phyloP scores from a whole-genome alignment of 768 basidiomycete species.

The Boletus pseudopeckii region DNA sequence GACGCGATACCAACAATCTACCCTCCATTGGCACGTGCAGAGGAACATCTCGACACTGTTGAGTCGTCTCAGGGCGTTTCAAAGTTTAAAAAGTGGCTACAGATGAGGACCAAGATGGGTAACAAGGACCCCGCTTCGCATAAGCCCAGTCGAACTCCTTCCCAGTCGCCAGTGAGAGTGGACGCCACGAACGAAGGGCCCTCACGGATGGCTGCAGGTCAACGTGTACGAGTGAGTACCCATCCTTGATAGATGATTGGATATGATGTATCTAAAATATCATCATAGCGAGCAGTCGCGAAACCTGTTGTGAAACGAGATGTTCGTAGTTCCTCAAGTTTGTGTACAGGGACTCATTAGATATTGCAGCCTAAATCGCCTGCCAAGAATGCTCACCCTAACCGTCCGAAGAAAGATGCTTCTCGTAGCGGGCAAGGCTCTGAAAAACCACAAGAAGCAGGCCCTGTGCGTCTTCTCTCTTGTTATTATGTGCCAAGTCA shows the following conservation, averaged over 20 bases:
- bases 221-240: too few relatives aligned
- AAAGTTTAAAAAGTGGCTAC: neutral
- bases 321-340: neutral
- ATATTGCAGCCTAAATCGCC: neutral
- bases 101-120: neutral
- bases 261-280: neutral
- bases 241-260: neutral
- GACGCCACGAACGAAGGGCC: too few relatives aligned
- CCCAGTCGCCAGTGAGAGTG: too few relatives aligned
- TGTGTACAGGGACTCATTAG: neutral
- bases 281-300: neutral
- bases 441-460: neutral
- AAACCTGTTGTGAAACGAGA: neutral
- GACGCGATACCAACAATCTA: too few relatives aligned
- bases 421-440: too few relatives aligned
- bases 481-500: neutral
- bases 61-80: too few relatives aligned
- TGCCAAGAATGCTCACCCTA: neutral
- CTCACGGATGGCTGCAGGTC: too few relatives aligned
- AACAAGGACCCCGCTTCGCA: neutral
- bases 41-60: too few relatives aligned
- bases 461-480: too few relatives aligned
- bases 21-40: too few relatives aligned
- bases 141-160: neutral
- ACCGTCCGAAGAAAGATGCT: neutral